Evolutionary conservation across 2,329 filamentous ascomycete species (phyloP), one percentile per base, ranked within the genome.

Genomic region (Scedosporium dehoogii): DNA sequence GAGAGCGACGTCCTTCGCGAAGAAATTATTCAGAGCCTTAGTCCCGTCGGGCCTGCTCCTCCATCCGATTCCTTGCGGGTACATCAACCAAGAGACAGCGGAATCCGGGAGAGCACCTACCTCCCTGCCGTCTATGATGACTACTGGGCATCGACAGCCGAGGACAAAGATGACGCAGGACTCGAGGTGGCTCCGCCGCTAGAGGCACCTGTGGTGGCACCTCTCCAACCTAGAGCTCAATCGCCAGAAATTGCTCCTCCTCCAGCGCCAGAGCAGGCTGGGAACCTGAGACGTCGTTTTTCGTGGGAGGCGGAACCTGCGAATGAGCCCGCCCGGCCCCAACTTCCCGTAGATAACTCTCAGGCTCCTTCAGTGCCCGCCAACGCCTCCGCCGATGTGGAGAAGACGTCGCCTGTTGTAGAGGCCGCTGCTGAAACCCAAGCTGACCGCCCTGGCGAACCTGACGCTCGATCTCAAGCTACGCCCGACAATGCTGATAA

Each of bases 21-120:
- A 64, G 90, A 92, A 68, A 92, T 92, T 62, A 85, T 91, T 61
- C 85, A 83, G 63, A 89, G 85, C 51, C 76, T 92, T 2, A 86
- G 80, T 62, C 81, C 86, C 0, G 70, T 76, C 12, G 21, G 14
- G 74, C 73, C 14, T 63, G 64, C 16, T 65, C 56, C 33, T 53
- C 68, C 44, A 51, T 25, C 59, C 18, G 29, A 44, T 46, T 14
- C 14, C 9, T 25, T 56, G 6, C 53, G 7, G 6, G 27, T 38
- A n/a, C 23, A 58, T 9, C 12, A 58, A 14, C 59, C 55, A 18
- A 23, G 21, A 18, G 41, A 18, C 33, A 63, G 14, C 53, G 65
- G 44, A 44, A 64, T 65, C 1, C 68, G 83, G 48, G 84, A 87
- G 60, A 89, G 86, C 70, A 83, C 80, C 18, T 86, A 89, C 66